Conservation (phyloP, 2,329 filamentous ascomycete genomes). For the Fusarium zealandicum region DNA sequence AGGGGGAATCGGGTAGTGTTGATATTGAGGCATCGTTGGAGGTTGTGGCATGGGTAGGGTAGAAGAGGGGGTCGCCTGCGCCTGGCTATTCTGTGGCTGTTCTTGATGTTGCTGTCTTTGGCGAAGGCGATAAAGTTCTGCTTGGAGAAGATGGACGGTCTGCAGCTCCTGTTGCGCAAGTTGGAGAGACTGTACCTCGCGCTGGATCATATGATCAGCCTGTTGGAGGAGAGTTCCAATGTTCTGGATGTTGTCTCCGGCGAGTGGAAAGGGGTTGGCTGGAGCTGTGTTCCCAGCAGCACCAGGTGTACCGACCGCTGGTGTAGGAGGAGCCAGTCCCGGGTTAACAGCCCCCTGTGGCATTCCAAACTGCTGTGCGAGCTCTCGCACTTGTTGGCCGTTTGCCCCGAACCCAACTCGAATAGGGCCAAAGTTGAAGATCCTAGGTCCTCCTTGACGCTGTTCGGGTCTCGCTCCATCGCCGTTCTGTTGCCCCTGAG, state of each 20-base stretch:
- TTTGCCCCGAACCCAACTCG: slow-evolving; percentile 79
- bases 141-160: slow-evolving; percentile 70
- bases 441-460: slow-evolving; percentile 56
- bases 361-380: slow-evolving; percentile 68
- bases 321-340: slow-evolving; percentile 29
- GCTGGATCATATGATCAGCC: slow-evolving; percentile 72
- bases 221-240: slow-evolving; percentile 68
- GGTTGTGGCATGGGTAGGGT: slow-evolving; percentile 14
- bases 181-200: slow-evolving; percentile 70
- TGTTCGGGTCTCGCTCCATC: slow-evolving; percentile 33
- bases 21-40: slow-evolving; percentile 21
- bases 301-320: slow-evolving; percentile 24
- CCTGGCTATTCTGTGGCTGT: slow-evolving; percentile 32
- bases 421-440: slow-evolving; percentile 78
- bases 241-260: slow-evolving; percentile 48
- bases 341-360: slow-evolving; percentile 43
- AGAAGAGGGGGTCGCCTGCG: slow-evolving; percentile 20
- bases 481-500: slow-evolving; percentile 35
- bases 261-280: slow-evolving; percentile 28
- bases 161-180: slow-evolving; percentile 72
- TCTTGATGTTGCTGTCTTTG: slow-evolving; percentile 53
- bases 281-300: slow-evolving; percentile 26
- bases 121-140: slow-evolving; percentile 72
- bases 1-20: slow-evolving; percentile 23
- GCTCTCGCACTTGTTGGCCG: slow-evolving; percentile 69